phyloP scores from a whole-genome alignment of 805 yeast genomes.

The Candida pseudoglaebosa region DNA sequence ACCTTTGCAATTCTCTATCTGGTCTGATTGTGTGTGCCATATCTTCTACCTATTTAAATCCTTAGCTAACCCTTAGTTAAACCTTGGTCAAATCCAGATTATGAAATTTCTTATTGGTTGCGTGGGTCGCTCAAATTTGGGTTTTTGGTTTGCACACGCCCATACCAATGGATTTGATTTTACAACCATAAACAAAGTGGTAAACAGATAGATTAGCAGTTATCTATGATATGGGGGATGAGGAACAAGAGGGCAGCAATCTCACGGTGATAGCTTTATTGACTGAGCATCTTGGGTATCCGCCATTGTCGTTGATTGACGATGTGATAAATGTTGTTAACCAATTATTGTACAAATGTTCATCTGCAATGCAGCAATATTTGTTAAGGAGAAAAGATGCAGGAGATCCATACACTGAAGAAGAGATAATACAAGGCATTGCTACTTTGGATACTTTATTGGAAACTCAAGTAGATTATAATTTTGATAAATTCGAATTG shows the following conservation, averaged over 20 bases:
- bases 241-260: background rate
- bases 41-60: conserved; percentile 1
- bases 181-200: background rate
- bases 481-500: conserved; percentile 82
- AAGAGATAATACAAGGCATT: conserved; percentile 71
- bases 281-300: conserved; percentile 83
- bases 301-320: conserved; percentile 79
- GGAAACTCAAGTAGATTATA: conserved; percentile 71
- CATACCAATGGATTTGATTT: background rate
- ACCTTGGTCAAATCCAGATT: background rate
- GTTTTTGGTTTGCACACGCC: background rate
- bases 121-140: background rate
- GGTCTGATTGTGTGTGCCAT: conserved; percentile 45
- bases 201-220: background rate
- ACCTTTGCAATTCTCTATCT: conserved; percentile 38
- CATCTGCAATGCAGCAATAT: conserved; percentile 70
- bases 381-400: conserved; percentile 36
- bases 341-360: conserved; percentile 76
- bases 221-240: background rate
- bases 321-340: conserved; percentile 87
- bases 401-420: conserved; percentile 13
- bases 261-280: conserved; percentile 38
- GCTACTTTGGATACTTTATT: conserved; percentile 74
- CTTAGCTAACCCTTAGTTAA: too few relatives aligned
- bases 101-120: conserved; percentile 1